Conservation (phyloP, 73 alveolate species). For the Diophrys appendiculata region DNA sequence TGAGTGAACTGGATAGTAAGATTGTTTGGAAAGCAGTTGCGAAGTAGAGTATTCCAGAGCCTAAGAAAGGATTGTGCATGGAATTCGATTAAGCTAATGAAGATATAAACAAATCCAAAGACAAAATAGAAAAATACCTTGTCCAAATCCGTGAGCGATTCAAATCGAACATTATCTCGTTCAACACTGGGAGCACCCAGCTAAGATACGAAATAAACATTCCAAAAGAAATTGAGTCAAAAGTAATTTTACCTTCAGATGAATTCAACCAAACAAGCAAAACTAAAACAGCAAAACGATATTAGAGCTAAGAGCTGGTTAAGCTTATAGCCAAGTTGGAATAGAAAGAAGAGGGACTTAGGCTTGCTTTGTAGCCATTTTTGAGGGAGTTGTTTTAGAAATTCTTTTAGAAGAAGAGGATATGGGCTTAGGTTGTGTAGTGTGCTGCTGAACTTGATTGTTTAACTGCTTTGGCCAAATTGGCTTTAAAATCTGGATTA, state of each 20-base stretch:
- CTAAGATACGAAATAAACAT: constrained; percentile 8
- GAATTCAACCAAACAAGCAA: constrained; percentile 53
- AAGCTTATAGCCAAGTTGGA: constrained; percentile 58
- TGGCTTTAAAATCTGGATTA: constrained; percentile 68
- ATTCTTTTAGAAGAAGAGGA: constrained; percentile 21
- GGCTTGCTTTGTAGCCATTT: constrained; percentile 54
- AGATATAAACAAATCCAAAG: constrained; percentile 10
- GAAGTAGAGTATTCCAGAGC: constrained; percentile 45
- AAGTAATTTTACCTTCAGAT: not conserved
- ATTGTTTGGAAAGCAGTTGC: constrained; percentile 51
- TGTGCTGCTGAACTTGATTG: constrained; percentile 59
- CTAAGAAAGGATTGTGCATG: constrained; percentile 29
- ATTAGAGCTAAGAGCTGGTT: constrained; percentile 67
- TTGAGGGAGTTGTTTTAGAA: constrained; percentile 37
- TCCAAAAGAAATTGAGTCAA: constrained; percentile 37
- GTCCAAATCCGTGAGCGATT: not conserved
- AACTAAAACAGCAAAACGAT: constrained; percentile 63
- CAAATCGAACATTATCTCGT: constrained; percentile 12
- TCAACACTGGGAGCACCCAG: constrained; percentile 41
- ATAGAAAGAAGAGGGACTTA: constrained; percentile 67
- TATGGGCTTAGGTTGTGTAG: constrained; percentile 48
- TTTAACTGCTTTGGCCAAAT: constrained; percentile 28
- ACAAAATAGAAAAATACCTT: constrained; percentile 15
- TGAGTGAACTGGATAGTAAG: constrained; percentile 21
- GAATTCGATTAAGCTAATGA: constrained; percentile 26